Evolutionary conservation across 2,329 filamentous ascomycete species (phyloP), one percentile per base, ranked within the genome.

Genomic region (Escovopsis sp.): DNA sequence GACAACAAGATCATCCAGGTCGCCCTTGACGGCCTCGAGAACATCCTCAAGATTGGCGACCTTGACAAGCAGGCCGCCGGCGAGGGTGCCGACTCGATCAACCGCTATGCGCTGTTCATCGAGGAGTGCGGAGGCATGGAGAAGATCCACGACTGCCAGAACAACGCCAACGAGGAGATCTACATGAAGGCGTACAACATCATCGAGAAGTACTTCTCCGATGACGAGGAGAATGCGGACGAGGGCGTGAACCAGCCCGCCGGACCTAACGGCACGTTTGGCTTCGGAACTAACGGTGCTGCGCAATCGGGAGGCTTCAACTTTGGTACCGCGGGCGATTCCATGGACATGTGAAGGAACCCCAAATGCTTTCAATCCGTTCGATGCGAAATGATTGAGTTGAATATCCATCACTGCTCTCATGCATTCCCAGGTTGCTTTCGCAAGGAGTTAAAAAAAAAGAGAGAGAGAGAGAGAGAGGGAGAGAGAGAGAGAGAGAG

Each of bases 171-270:
- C 67, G 91, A 98, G 68, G 91, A 98, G 68, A 98, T 98, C 54
- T 98, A 98, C 74, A 96, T 98, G 89, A 98, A 98, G 79, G 91
- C 91, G 0, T 98, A 96, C 75, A 96, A 94, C 75, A 98, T 98
- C 66, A 98, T 98, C 52, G 91, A 98, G 74, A 95, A 95, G 72
- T 98, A 98, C 76, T 98, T 98, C 71, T 95, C 88, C 0, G 91
- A 98, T 57, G 91, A 98, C 52, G 91, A 96, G 43, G 91, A 94
- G 59, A 87, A 88, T 54, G 87, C 87, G 52, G 84, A 87, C 47
- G 85, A 93, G 55, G 69, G 68, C 35, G 75, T 86, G 63, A 81
- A 84, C 46, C 81, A 86, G 58, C 61, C 69, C 24, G 76, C 81
- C 54, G 77, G 76, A 37, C 62, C 71, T 34, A 84, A 84, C 55